phyloP scores from a whole-genome alignment of 208 protist genomes.

The Entamoeba histolytica region DNA sequence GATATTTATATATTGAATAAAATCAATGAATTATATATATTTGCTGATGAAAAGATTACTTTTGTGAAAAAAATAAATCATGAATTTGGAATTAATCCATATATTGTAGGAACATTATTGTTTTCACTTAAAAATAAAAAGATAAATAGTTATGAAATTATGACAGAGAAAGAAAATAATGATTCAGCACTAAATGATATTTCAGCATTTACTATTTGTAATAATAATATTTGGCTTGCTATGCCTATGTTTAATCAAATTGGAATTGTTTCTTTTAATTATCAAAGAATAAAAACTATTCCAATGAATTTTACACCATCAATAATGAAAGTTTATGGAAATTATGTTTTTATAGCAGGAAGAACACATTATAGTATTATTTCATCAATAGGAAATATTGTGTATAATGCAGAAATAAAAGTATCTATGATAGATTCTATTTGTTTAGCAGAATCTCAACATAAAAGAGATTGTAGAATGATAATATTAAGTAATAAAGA shows the following conservation, averaged over 20 bases:
- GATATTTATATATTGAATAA: no score
- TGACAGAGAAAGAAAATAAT: not conserved
- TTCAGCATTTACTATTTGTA: not conserved
- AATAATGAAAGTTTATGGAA: not conserved
- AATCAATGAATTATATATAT: no score
- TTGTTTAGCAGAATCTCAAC: not conserved
- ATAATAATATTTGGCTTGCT: not conserved
- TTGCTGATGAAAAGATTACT: no score
- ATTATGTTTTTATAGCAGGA: not conserved
- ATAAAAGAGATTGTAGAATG: not conserved
- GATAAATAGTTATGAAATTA: not conserved
- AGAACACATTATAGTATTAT: not conserved
- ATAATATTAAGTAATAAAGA: not conserved
- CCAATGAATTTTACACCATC: not conserved
- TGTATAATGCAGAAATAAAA: not conserved
- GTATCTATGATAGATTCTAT: not conserved
- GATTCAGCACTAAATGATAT: not conserved
- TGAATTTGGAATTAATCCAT: not conserved
- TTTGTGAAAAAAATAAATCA: not conserved
- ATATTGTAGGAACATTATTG: not conserved
- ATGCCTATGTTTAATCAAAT: not conserved
- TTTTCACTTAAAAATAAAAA: not conserved
- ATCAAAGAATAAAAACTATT: not conserved
- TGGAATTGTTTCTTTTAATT: not conserved
- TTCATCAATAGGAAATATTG: not conserved